Evolutionary conservation across 192 early-diverging fungal species (phyloP).

Genomic region (Pilaira anomala): DNA sequence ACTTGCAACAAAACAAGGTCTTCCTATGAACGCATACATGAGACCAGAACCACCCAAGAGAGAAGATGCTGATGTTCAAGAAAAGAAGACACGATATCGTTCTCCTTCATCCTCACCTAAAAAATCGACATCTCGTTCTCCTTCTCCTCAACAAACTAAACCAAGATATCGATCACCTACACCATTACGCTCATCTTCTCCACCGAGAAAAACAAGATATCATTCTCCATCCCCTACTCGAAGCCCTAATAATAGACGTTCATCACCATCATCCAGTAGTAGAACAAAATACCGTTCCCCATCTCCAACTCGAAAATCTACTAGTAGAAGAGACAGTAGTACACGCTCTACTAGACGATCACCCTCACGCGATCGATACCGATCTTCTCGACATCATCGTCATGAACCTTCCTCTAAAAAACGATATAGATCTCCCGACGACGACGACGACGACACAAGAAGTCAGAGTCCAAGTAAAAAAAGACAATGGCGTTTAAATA

Average conservation of each 20-base stretch:
- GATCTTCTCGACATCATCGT: too few relatives aligned
- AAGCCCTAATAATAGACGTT: neutral
- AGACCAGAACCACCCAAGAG: neutral
- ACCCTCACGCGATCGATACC: too few relatives aligned
- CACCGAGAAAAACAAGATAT: neutral
- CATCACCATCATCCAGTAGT: neutral
- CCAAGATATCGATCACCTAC: neutral
- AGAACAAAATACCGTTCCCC: neutral
- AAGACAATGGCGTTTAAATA: too few relatives aligned
- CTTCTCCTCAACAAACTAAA: constrained; percentile 5
- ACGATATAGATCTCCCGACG: too few relatives aligned
- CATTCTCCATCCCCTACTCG: neutral
- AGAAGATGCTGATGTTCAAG: neutral
- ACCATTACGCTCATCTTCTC: neutral
- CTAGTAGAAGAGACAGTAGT: neutral
- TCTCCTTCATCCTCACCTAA: constrained; percentile 11
- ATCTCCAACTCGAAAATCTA: neutral
- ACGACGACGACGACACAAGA: too few relatives aligned
- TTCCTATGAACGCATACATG: constrained; percentile 2
- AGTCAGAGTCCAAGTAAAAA: too few relatives aligned
- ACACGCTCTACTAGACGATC: too few relatives aligned
- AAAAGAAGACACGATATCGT: constrained; percentile 1
- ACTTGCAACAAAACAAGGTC: constrained; percentile 4
- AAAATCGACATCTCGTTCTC: constrained; percentile 19
- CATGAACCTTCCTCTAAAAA: too few relatives aligned